A percentile compares a stretch with the other conserved stretches of the same genome.
Conservation (phyloP, 1,139 yeast genomes). For the Candida albicans region DNA sequence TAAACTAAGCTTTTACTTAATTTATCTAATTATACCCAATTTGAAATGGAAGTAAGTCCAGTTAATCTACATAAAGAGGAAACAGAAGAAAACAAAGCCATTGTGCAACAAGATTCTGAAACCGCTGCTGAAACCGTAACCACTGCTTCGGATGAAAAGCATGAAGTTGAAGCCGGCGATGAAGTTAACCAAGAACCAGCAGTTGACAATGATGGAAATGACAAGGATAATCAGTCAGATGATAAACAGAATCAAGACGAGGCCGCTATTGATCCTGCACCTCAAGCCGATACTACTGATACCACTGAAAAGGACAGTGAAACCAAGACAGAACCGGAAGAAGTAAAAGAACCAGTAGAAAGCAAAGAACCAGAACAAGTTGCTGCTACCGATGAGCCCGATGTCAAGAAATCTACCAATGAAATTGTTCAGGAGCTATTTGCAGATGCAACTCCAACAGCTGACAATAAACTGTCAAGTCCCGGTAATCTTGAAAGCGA, state of each 20-base stretch:
- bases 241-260: not conserved
- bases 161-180: not conserved
- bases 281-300: not conserved
- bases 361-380: conserved; percentile 7
- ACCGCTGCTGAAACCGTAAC: no score
- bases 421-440: not conserved
- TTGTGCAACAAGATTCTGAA: not conserved
- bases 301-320: not conserved
- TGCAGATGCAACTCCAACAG: conserved; percentile 1
- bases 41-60: conserved; percentile 12
- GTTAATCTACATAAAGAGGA: conserved; percentile 7
- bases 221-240: not conserved
- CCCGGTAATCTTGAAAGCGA: conserved; percentile 16
- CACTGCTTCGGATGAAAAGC: not conserved
- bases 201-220: conserved; percentile 1
- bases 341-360: conserved; percentile 5
- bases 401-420: conserved; percentile 7
- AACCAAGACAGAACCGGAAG: conserved; percentile 4
- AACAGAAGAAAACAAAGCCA: not conserved
- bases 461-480: conserved; percentile 1
- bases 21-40: no score
- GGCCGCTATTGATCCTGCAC: conserved; percentile 1
- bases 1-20: no score
- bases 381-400: conserved; percentile 26
- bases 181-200: conserved; percentile 1